Base-by-base conservation (phyloP, 306 rosid species). In the Hippophae tibetana region DNA sequence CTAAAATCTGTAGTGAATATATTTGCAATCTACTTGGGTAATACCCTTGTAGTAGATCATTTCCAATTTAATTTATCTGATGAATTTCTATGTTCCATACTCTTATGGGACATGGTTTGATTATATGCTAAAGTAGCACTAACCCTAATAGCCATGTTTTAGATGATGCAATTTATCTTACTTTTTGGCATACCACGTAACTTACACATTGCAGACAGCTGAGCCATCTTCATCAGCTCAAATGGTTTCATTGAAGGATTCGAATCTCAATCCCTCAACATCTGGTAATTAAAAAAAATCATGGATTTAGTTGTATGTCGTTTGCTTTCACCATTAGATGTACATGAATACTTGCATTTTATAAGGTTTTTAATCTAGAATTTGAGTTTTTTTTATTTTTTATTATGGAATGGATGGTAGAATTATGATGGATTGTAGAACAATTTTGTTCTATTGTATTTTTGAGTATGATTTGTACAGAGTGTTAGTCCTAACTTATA, bases 151-250 rank as follows among this genome's bases (percentile, higher is more conserved):
- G 13, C 4, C 11, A 5, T 48, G 14, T 49, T 49, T 49, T 49
- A 14, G 14, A 49, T 12, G 14, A 49, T 49, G 8, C 14, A 12
- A 12, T 49, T 13, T 2, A 12, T 48, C 72, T 42, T 68, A 38
- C 70, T 59, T 62, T 45, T 23, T 57, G 64, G 26, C 52, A 26
- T 60, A 2, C 43, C 63, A 69, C 46, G 64, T 26, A 57, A 58
- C 55, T 31, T 72, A 44, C 43, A 43, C 60, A 44, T 67, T 74
- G 71, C 76, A 87, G 95, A 52, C 74, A 53, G 65, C 70, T 43
- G 80, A 77, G 61, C 74, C 79, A 65, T 71, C 79, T 74, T 60
- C 89, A 54, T 70, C 68, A 2, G 45, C 72, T 78, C 76, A 46
- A 67, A 57, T 54, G 58, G 54, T 54, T 57, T 64, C 68, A 38